Evolutionary conservation across 2,329 filamentous ascomycete genomes (phyloP), one percentile per base, ranked within the genome.

Genomic region (Aphanoascus verrucosus): DNA sequence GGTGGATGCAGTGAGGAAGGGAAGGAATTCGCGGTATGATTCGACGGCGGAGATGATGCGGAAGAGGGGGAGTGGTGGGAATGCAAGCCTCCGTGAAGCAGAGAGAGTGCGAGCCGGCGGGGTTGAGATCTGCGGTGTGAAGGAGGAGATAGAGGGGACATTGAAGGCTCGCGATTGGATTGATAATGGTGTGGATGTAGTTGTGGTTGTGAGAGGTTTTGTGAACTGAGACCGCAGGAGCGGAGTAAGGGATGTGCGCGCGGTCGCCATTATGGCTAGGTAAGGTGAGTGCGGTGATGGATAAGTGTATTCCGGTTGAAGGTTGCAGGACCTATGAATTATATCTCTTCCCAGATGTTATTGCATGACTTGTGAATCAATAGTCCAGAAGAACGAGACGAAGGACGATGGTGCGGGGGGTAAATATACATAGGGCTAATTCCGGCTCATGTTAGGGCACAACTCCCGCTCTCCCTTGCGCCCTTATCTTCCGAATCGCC

Each of bases 1-100:
- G 56, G 76, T 78, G 37, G 86, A 90, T 44, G 75, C 76, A 42
- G 81, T 79, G 72, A 91, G 94, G 78, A 94, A 96, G 9, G 93
- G 93, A n/a, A 98, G 81, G 76, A 97, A 98, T 59, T 75, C 68
- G 37, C 78, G 75, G 79, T 98, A 98, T 58, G 81, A 82, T 68
- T 88, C 81, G 59, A 98, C 83, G 69, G 96, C 88, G 71, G 89
- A 83, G 68, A 98, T 90, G 52, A 96, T 79, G 60, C 77, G 76
- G 79, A 93, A 98, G 61, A 98, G 82, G 1, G 81, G 75, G 3
- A 70, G 63, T 32, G 82, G 74, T 0, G 83, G 72, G 74, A 94
- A 94, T 12, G 86, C 85, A 12, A 97, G 83, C 3, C 78, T 85
- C 57, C 88, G 85, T 17, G 78, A 77, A 9, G 88, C 89, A 49